Base-by-base conservation (phyloP, 1,139 yeast species). In the Yamadazyma aaseri region DNA sequence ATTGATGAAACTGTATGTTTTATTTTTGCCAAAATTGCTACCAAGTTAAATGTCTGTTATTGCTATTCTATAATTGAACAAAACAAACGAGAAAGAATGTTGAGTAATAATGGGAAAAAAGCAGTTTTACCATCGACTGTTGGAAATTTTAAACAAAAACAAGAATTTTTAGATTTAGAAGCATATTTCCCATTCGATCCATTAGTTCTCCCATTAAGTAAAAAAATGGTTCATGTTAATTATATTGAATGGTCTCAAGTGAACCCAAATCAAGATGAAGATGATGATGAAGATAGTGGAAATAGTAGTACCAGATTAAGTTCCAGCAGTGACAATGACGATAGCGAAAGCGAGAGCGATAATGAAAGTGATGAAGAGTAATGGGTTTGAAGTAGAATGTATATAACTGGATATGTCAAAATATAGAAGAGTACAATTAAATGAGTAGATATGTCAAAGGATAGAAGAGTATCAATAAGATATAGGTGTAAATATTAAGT, bases 121-220 rank as follows among this genome's bases (percentile, higher is more conserved):
- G 15, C 30, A 9, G 13, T n/a, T 3, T 49, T 58, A 36, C 66
- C 65, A 20, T 54, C 65, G 3, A 51, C 65, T 0, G 58, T 60
- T 18, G 63, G 67, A 1, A 64, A 65, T 29, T 74, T 79, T 43
- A 66, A 56, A 36, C 74, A 63, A 42, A 76, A 76, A 51, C 92
- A 85, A 54, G 96, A 89, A 52, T 87, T 86, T 54, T 75, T 86
- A 46, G 95, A 87, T 54, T 65, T 89, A 36, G 96, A 89, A 55
- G 90, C 94, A 10, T 92, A 87, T 56, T 92, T 92, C 60, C 98
- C 98, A 9, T 92, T 86, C 56, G 98, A 92, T 63, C 98, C 98
- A 1, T 63, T 92, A 44, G 79, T 85, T 33, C 71, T 92, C 44
- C 85, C 82, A 29, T 60, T 60, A 15, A 74, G 87, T 36, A 79